These are phyloP conservation scores for Lathyrus aphaca DNA, from an alignment of 306 rosid genomes.

Conservation along the genomic window DNA sequence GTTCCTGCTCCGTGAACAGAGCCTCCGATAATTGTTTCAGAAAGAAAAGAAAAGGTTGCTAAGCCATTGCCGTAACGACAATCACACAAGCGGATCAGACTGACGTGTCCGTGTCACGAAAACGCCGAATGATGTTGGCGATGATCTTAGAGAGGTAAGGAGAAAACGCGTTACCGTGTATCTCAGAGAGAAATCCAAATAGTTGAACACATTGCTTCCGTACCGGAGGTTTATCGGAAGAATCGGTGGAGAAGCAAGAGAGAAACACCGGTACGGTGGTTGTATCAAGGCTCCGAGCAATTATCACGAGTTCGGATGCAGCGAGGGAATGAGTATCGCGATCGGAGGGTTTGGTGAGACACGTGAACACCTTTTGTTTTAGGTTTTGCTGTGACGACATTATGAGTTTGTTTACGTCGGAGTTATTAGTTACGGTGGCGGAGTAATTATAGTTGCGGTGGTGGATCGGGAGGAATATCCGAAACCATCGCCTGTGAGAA, in stretches of 20 bases:
- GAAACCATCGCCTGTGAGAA: conserved; percentile 60
- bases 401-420: conserved; percentile 8
- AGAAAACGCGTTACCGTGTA: conserved; percentile 69
- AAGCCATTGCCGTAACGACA: conserved; percentile 70
- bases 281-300: conserved; percentile 67
- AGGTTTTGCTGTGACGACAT: conserved; percentile 69
- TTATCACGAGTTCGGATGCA: conserved; percentile 67
- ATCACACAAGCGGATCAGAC: conserved; percentile 89
- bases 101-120: conserved; percentile 88
- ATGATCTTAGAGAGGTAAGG: conserved; percentile 77
- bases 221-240: conserved; percentile 82
- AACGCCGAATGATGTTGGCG: conserved; percentile 60
- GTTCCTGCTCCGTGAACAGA: conserved; percentile 91
- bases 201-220: conserved; percentile 83
- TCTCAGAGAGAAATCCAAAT: conserved; percentile 66
- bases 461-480: conserved; percentile 44
- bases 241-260: conserved; percentile 82
- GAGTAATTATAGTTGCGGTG: conserved; percentile 15
- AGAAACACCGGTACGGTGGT: conserved; percentile 62
- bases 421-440: background rate
- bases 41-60: conserved; percentile 66
- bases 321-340: conserved; percentile 87
- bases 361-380: conserved; percentile 75
- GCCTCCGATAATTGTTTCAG: conserved; percentile 80
- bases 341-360: conserved; percentile 91